A percentile compares a stretch with the other conserved stretches of the same genome.
phyloP scores from a whole-genome alignment of 208 protist species.

The Crithidia mellificae region DNA sequence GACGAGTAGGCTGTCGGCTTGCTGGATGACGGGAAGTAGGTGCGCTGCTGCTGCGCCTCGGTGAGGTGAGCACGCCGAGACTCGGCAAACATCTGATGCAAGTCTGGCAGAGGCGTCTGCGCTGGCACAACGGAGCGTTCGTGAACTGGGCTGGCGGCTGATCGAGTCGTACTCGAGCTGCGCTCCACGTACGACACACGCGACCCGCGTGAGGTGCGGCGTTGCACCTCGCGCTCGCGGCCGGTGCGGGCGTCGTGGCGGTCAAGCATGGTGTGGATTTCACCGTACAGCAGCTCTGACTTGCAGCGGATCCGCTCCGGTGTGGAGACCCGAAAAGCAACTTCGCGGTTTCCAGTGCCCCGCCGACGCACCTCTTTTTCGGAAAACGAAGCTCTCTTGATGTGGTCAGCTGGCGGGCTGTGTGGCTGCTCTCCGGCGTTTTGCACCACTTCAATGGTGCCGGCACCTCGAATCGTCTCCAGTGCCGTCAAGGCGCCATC shows the following conservation, averaged over 20 bases:
- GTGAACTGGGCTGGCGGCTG: not conserved
- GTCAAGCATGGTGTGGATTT: slow-evolving; percentile 67
- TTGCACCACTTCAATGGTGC: not conserved
- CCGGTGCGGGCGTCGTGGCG: slow-evolving; percentile 47
- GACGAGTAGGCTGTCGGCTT: slow-evolving; percentile 31
- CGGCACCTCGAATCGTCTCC: slow-evolving; percentile 26
- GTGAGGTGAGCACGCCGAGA: slow-evolving; percentile 58
- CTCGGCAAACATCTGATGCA: slow-evolving; percentile 70
- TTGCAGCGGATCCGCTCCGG: slow-evolving; percentile 63
- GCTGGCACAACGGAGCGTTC: not conserved
- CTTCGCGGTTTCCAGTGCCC: not conserved
- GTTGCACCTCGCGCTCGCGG: slow-evolving; percentile 53
- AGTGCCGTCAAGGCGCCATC: slow-evolving; percentile 22
- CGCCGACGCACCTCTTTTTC: not conserved
- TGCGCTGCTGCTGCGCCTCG: slow-evolving; percentile 54
- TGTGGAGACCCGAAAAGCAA: slow-evolving; percentile 37
- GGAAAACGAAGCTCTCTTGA: too few relatives aligned
- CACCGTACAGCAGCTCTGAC: slow-evolving; percentile 53
- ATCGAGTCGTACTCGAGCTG: not conserved
- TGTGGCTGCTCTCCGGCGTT: not conserved
- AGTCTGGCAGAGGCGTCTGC: slow-evolving; percentile 39
- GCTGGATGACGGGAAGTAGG: slow-evolving; percentile 39
- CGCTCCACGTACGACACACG: not conserved
- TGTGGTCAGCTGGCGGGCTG: too few relatives aligned
- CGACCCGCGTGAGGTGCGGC: slow-evolving; percentile 25